A percentile compares a stretch with the other conserved stretches of the same genome.
phyloP scores from a whole-genome alignment of 2,329 filamentous ascomycete genomes.

The Diplodia intermedia region DNA sequence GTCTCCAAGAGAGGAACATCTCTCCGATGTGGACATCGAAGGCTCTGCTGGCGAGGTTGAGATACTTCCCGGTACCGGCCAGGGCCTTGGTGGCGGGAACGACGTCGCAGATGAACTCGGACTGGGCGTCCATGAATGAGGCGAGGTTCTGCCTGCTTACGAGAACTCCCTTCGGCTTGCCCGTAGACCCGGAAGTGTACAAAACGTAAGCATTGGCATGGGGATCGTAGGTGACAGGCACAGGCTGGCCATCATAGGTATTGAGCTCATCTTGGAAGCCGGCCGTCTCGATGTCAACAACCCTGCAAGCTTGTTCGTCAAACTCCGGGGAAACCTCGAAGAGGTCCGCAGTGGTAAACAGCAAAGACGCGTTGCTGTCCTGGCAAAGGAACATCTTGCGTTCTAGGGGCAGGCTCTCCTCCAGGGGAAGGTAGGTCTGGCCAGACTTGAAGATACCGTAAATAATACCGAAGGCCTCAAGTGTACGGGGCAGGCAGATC shows the following conservation, averaged over 20 bases:
- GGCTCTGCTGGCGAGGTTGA: slow-evolving; percentile 45
- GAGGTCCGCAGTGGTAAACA: slow-evolving; percentile 26
- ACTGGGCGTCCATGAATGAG: slow-evolving; percentile 42
- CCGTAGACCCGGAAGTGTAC: slow-evolving; percentile 96
- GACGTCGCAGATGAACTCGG: slow-evolving; percentile 39
- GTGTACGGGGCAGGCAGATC: slow-evolving; percentile 78
- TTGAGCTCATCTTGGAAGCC: slow-evolving; percentile 27
- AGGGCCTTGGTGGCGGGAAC: slow-evolving; percentile 35
- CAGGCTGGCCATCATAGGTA: neutral
- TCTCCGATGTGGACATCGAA: slow-evolving; percentile 40
- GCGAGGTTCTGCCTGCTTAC: slow-evolving; percentile 31
- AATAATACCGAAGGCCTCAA: slow-evolving; percentile 75
- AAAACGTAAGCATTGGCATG: slow-evolving; percentile 60
- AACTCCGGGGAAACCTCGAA: slow-evolving; percentile 37
- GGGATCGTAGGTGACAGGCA: slow-evolving; percentile 11
- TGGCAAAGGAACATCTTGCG: slow-evolving; percentile 45
- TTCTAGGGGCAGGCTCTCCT: slow-evolving; percentile 46
- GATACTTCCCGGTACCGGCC: slow-evolving; percentile 41
- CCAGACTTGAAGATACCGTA: slow-evolving; percentile 48
- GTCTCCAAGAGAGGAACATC: slow-evolving; percentile 31
- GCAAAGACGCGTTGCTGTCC: slow-evolving; percentile 36
- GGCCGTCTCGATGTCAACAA: slow-evolving; percentile 9
- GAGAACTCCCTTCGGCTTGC: slow-evolving; percentile 92
- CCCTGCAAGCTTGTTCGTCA: slow-evolving; percentile 35
- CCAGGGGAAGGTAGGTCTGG: slow-evolving; percentile 47